phyloP scores from a whole-genome alignment of 139 green algal species.

The Chlamydomonas sp. region DNA sequence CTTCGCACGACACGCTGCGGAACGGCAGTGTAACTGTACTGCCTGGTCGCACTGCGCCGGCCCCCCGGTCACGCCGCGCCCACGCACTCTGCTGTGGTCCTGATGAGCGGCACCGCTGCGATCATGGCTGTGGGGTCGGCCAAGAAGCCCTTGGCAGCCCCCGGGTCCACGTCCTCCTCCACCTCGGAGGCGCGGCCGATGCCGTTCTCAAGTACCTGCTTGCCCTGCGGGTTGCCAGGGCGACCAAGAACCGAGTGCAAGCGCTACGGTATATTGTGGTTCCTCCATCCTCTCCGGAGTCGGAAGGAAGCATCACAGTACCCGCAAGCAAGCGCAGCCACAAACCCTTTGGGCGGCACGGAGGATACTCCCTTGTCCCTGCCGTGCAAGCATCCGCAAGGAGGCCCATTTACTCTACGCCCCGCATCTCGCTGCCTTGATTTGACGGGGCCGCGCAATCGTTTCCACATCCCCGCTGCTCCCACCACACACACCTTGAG shows the following conservation, averaged over 20 bases:
- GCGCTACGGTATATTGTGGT: neutral
- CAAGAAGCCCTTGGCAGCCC: conserved; percentile 64
- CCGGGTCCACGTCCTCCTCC: conserved; percentile 73
- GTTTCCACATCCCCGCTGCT: too few relatives aligned
- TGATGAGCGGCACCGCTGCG: conserved; percentile 51
- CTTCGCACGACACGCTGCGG: too few relatives aligned
- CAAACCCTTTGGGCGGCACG: too few relatives aligned
- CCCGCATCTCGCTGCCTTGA: too few relatives aligned
- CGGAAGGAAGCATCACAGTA: too few relatives aligned
- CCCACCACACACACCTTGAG: conserved; percentile 71
- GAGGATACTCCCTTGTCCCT: too few relatives aligned
- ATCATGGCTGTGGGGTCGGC: conserved; percentile 71
- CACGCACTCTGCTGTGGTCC: conserved; percentile 24
- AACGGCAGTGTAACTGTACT: too few relatives aligned
- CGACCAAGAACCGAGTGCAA: too few relatives aligned
- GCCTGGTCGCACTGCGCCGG: neutral
- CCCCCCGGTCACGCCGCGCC: neutral
- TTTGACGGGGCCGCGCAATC: neutral
- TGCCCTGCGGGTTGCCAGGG: conserved; percentile 47
- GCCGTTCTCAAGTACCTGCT: conserved; percentile 82
- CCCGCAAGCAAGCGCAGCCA: too few relatives aligned
- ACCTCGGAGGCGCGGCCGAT: conserved; percentile 84
- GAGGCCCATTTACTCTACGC: too few relatives aligned
- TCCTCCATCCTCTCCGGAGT: neutral
- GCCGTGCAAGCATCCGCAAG: too few relatives aligned